Percentiles rank a stretch among this genome's conserved stretches.
Evolutionary conservation across 2,329 filamentous ascomycete genomes (phyloP).

Genomic region (Paecilomyces sp.): DNA sequence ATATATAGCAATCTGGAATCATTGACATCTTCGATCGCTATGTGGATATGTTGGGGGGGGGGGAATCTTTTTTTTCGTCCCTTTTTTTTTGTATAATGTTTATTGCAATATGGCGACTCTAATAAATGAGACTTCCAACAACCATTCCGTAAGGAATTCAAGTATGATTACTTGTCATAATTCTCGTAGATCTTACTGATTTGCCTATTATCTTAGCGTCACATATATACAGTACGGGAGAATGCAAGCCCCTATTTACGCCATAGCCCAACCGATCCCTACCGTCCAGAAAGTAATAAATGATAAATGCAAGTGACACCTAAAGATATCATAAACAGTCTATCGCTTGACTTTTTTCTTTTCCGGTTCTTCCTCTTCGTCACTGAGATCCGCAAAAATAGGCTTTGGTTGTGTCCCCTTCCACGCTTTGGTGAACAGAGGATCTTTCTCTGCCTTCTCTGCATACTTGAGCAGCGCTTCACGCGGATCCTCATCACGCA

Average conservation of each 20-base stretch:
- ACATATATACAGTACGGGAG: neutral
- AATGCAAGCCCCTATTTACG: neutral
- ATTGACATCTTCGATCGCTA: too few species aligned
- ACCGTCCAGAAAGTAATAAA: conserved; percentile 1
- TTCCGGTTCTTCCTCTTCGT: conserved; percentile 65
- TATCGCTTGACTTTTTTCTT: conserved; percentile 48
- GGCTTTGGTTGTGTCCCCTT: conserved; percentile 85
- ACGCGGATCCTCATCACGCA: conserved; percentile 93
- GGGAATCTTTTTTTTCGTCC: too few species aligned
- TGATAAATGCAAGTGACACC: neutral
- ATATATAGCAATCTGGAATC: too few species aligned
- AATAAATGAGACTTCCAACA: too few species aligned
- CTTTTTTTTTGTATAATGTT: too few species aligned
- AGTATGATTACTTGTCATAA: too few species aligned
- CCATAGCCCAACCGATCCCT: neutral
- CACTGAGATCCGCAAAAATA: conserved; percentile 82
- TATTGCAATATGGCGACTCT: too few species aligned
- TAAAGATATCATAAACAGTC: neutral
- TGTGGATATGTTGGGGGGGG: too few species aligned
- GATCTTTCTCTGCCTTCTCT: conserved; percentile 84
- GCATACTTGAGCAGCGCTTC: conserved; percentile 94
- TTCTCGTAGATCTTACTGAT: neutral
- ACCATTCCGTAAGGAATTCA: too few species aligned
- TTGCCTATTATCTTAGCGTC: neutral
- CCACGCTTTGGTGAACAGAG: conserved; percentile 91